These are phyloP conservation scores for Blastobotrys serpentis DNA, from an alignment of 1,139 yeast genomes.

Conservation along the genomic window DNA sequence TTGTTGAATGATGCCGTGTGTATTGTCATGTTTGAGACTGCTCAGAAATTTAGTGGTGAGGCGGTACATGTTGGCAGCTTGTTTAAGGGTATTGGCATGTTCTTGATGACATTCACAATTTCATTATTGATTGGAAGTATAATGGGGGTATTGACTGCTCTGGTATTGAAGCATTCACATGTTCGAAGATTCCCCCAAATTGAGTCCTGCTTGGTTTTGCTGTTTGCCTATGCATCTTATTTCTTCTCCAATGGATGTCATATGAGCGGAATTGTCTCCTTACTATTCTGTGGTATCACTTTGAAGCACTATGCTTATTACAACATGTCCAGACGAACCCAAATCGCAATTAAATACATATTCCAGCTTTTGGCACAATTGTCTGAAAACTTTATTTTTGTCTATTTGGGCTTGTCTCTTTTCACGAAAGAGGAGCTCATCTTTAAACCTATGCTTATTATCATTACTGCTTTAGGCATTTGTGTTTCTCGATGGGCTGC, in stretches of 20 bases:
- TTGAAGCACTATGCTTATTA: conserved; percentile 94
- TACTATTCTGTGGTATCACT: conserved; percentile 94
- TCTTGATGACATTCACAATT: conserved; percentile 88
- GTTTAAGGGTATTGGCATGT: conserved; percentile 92
- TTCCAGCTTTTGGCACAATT: conserved; percentile 92
- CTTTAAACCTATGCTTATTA: conserved; percentile 88
- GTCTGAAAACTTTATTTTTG: conserved; percentile 94
- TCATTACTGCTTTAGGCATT: conserved; percentile 84
- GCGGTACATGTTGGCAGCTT: conserved; percentile 70
- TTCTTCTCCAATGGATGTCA: conserved; percentile 98
- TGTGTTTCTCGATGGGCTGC: conserved; percentile 98
- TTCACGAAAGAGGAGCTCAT: conserved; percentile 95
- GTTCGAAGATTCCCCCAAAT: conserved; percentile 92
- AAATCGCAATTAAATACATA: conserved; percentile 91
- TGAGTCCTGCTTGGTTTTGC: conserved; percentile 86
- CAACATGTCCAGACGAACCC: conserved; percentile 96
- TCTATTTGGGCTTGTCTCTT: conserved; percentile 87
- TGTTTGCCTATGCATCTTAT: conserved; percentile 93
- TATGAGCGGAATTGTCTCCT: conserved; percentile 97
- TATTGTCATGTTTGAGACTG: conserved; percentile 98
- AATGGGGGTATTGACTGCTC: conserved; percentile 85
- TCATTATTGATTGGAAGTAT: conserved; percentile 89
- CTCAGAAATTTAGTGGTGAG: conserved; percentile 93
- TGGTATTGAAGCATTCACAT: conserved; percentile 87
- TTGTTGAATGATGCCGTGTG: conserved; percentile 95